Evolutionary conservation across 257 asterid species (phyloP), one percentile per base, ranked within the genome.

Genomic region (Nicotiana paniculata): DNA sequence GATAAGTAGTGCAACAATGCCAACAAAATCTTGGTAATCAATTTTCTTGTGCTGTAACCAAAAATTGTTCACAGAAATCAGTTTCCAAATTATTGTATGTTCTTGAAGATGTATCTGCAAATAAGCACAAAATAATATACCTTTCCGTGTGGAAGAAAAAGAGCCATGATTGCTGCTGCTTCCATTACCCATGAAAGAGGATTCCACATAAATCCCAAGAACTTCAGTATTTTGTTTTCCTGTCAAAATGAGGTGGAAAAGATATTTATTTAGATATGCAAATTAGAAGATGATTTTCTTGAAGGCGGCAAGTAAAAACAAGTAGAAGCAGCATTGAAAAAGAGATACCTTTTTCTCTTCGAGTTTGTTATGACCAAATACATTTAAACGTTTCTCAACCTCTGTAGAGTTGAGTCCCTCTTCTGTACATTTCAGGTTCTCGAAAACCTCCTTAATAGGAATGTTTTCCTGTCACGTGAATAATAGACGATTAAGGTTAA

Each of bases 121-220:
- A 51, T 74, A 4, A 35, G 66, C 61, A 37, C 66, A 4, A 37
- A 10, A 11, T 2, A 67, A 78, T 17, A 9, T 77, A 83, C 88
- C 84, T 62, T 83, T 32, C 85, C 85, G 5, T 84, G 82, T 9
- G 88, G 84, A 80, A 86, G 84, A 54, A 77, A 77, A 62, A 86
- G 82, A 10, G 86, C 88, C 79, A 86, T 81, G 64, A 86, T 83
- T 13, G 88, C 85, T 46, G 88, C 88, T 18, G 82, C 86, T 86
- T 86, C 88, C 88, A 86, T 86, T 21, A 86, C 88, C 88, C 88
- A 86, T 55, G 88, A 86, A 43, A 86, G 85, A 51, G 88, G 86
- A 67, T 86, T 86, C 88, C 88, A 86, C 88, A 86, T 86, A 43
- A 86, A 86, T 18, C 88, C 88, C 57, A 86, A 79, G 70, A 86